Evolutionary conservation across 108 stramenopile species (phyloP), one percentile per base, ranked within the genome.

Genomic region (Schizochytrium sp.): DNA sequence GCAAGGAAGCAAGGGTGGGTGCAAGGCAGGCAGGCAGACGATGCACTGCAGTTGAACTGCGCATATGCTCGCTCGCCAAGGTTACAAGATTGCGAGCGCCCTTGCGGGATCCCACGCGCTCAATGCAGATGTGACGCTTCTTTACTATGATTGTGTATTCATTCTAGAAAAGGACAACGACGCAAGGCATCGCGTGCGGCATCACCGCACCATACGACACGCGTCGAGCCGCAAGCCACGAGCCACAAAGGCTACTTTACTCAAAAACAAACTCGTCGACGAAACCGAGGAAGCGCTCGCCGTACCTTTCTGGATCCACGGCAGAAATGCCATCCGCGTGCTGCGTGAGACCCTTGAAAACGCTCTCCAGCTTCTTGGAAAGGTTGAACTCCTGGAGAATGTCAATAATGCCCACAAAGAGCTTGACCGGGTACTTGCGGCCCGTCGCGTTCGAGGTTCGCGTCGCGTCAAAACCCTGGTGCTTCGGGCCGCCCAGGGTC

Each of bases 361-460:
- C 76, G 28, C 76, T 83, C 51, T 83, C 76, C 10, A 83, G 76
- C 76, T 83, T 83, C 51, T 83, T 83, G 76, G 76, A 83, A 6
- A 83, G 76, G 28, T 83, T 83, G 76, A 83, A 83, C 48, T 53
- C 48, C 76, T 83, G 76, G 28, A 83, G 76, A 0, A 83, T 83
- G 76, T 83, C 76, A 83, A 83, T 83, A 23, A 83, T 53, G 45
- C 76, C 76, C 45, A 83, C 51, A 3, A 53, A 83, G 25, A 83
- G 76, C n/a, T 47, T 53, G 16, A 83, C 76, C 25, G 12, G 19
- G 8, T 83, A 18, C 76, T 6, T 23, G 6, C 48, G 76, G 44
- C 51, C 48, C 25, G 45, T 47, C n/a, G 48, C 48, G 28, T 83
- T 83, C 48, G 48, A 53, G 76, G 28, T 53, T 16, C 76, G 76